Evolutionary conservation across 805 yeast genomes (phyloP).

Genomic region (Yarrowia keelungensis): DNA sequence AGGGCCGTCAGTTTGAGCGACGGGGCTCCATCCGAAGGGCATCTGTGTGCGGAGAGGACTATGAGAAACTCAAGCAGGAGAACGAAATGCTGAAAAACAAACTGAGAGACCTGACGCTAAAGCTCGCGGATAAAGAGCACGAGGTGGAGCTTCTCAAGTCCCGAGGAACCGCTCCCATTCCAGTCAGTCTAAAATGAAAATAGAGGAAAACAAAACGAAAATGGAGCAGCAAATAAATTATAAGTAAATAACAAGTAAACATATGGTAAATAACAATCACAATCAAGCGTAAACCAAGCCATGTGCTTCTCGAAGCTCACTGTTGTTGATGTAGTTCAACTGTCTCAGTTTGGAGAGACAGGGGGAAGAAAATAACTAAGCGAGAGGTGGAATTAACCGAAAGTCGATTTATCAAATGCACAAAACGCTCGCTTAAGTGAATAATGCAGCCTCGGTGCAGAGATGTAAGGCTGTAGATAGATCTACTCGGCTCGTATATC

Average conservation of each 20-base stretch:
- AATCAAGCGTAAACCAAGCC: no score
- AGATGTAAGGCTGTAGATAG: no score
- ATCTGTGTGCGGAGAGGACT: slow-evolving; percentile 40
- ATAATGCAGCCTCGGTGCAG: no score
- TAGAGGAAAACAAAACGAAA: not conserved
- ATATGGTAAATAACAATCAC: no score
- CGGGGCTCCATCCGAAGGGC: slow-evolving; percentile 42
- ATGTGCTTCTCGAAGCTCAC: no score
- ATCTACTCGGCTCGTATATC: no score
- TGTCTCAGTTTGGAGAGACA: no score
- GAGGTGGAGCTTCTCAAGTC: slow-evolving; percentile 20
- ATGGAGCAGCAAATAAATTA: slow-evolving; percentile 2
- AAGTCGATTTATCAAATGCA: no score
- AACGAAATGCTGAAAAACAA: slow-evolving; percentile 48
- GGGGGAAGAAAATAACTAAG: no score
- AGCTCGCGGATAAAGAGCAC: slow-evolving; percentile 38
- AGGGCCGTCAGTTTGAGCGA: slow-evolving; percentile 44
- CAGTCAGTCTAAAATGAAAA: slow-evolving; percentile 19
- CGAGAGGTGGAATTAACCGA: no score
- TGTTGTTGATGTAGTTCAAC: no score
- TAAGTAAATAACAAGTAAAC: slow-evolving; percentile 6
- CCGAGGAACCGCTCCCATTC: slow-evolving; percentile 12
- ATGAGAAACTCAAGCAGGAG: slow-evolving; percentile 44
- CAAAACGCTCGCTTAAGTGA: no score
- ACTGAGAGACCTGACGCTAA: slow-evolving; percentile 46